Percentiles rank a stretch among this genome's conserved stretches.
Conservation (phyloP, 2,329 filamentous ascomycete genomes). For the Dothidotthia symphoricarpi region DNA sequence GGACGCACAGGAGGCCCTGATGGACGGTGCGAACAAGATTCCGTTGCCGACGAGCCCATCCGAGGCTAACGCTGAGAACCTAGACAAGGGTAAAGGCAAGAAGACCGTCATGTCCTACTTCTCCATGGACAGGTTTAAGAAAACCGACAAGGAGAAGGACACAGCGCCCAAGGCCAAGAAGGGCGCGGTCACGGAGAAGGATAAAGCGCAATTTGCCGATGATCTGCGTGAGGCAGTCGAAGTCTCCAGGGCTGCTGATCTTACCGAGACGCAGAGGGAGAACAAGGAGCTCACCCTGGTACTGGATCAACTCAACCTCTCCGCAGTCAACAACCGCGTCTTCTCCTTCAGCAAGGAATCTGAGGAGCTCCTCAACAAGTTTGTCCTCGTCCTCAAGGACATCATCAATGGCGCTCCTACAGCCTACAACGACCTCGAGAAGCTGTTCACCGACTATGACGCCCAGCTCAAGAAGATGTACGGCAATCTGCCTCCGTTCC, state of each 20-base stretch:
- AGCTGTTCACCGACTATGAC: conserved; percentile 62
- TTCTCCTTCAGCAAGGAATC: conserved; percentile 84
- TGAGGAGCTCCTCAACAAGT: conserved; percentile 74
- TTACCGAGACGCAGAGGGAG: conserved; percentile 53
- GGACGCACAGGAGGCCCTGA: conserved; percentile 48
- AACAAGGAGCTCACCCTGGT: conserved; percentile 72
- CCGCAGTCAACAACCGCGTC: conserved; percentile 79
- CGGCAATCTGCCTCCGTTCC: conserved; percentile 67
- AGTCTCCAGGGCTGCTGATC: conserved; percentile 32
- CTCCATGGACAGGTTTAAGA: conserved; percentile 32
- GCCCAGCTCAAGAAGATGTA: conserved; percentile 64
- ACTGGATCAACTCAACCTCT: conserved; percentile 80
- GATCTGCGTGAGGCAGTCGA: conserved; percentile 36
- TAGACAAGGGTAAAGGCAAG: conserved; percentile 31
- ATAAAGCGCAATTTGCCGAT: conserved; percentile 37
- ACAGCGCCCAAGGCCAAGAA: conserved; percentile 26
- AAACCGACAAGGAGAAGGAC: conserved; percentile 36
- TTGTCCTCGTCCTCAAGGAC: conserved; percentile 89
- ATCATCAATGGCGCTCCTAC: conserved; percentile 89
- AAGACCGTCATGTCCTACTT: conserved; percentile 41
- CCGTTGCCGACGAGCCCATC: conserved; percentile 52
- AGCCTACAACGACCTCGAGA: conserved; percentile 84
- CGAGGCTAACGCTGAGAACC: conserved; percentile 30
- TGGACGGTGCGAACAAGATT: conserved; percentile 50
- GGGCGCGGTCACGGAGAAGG: conserved; percentile 36